Evolutionary conservation across 75 land plant genomes (phyloP), one percentile per base, ranked within the genome.

Genomic region (Cupressus sempervirens): DNA sequence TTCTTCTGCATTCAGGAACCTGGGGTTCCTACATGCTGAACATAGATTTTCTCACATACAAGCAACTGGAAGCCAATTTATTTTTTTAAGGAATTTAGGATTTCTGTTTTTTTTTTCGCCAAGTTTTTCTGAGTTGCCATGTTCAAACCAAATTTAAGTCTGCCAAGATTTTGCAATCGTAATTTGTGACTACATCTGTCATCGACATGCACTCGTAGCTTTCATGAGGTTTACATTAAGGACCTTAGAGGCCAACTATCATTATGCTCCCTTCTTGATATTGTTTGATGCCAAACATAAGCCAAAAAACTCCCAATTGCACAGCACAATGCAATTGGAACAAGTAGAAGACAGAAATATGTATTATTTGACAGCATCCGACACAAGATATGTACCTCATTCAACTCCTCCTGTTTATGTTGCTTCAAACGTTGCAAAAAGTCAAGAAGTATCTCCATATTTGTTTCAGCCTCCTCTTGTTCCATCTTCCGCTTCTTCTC

Each of bases 401-500:
- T 94, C 50, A 98, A 84, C 84, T 98, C 98, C 38, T 94, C 92
- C 88, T 93, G 90, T 80, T 98, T 98, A 85, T 93, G 95, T 85
- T 93, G 94, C 87, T 91, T 87, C 70, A 98, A 87, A 41, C 94
- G 89, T 70, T 93, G 91, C 85, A 98, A 84, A 82, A 98, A 98
- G 70, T 94, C 97, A 32, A 93, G 86, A 30, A 98, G 87, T 82
- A 98, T 92, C 87, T 96, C 95, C 96, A 98, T 91, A 84, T 98
- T 98, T 80, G 92, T 94, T 82, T 95, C 99, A 40, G 99, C 95
- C 89, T 98, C 98, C 86, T 98, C 98, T 87, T 96, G 98, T 86
- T 98, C 98, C 91, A 97, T 96, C 89, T 93, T 96, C 52, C 93
- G 91, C 90, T 93, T 98, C 88, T 96, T 98, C 86, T 96, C 99